These are phyloP conservation scores for Alternaria longipes DNA, from an alignment of 2,329 filamentous ascomycete species.

Conservation along the genomic window DNA sequence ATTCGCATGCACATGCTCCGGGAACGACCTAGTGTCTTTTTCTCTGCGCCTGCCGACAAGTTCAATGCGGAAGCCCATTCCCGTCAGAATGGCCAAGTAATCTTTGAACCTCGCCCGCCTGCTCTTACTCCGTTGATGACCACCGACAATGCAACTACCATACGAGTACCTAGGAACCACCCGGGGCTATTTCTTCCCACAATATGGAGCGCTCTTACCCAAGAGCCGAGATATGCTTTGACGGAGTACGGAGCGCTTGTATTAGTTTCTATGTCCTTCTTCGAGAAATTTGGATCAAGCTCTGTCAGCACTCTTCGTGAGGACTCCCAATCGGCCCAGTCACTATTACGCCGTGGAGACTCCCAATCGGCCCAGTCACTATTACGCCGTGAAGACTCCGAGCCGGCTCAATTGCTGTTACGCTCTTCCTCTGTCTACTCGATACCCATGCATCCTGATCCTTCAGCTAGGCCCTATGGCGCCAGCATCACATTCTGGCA, in stretches of 20 bases:
- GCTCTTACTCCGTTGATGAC: constrained; percentile 12
- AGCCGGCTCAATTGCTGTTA: no score
- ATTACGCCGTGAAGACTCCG: no score
- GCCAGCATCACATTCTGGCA: constrained; percentile 11
- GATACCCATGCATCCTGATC: background rate
- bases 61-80: constrained; percentile 9
- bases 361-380: no score
- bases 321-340: background rate
- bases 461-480: background rate
- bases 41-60: constrained; percentile 2
- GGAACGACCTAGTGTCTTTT: constrained; percentile 4
- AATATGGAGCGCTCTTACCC: constrained; percentile 11
- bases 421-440: constrained; percentile 11
- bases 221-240: constrained; percentile 15
- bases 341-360: no score
- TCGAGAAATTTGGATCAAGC: constrained; percentile 2
- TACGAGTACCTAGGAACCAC: background rate
- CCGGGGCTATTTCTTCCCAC: constrained; percentile 11
- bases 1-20: constrained; percentile 10
- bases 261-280: constrained; percentile 12
- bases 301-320: background rate
- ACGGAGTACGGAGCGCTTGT: constrained; percentile 9
- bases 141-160: constrained; percentile 4
- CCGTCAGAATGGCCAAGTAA: constrained; percentile 1
- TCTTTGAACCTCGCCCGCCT: constrained; percentile 9